Evolutionary conservation across 2,329 filamentous ascomycete genomes (phyloP).

Genomic region (Colletotrichum siamense): DNA sequence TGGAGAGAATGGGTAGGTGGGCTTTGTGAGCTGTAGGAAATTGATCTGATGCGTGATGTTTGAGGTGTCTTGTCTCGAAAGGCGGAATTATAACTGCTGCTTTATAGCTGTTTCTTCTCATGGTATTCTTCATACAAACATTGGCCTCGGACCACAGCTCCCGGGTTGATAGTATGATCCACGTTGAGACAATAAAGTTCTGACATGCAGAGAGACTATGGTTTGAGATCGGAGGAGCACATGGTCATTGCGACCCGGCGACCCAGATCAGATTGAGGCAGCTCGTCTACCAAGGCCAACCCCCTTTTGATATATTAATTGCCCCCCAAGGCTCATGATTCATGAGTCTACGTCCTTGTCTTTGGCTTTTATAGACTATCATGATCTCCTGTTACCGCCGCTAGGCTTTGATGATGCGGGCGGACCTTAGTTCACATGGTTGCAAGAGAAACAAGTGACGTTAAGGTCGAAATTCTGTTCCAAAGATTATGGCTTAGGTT

Average conservation of each 20-base stretch:
- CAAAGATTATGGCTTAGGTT: neutral
- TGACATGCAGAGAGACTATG: neutral
- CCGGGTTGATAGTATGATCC: neutral
- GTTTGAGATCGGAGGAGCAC: neutral
- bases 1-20: too few relatives aligned
- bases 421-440: neutral
- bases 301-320: neutral
- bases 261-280: neutral
- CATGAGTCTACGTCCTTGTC: neutral
- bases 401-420: neutral
- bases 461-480: neutral
- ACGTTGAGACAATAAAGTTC: neutral
- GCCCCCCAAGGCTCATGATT: neutral
- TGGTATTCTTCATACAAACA: neutral
- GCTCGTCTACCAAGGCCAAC: neutral
- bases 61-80: neutral
- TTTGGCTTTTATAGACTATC: neutral
- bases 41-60: neutral
- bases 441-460: neutral
- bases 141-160: rapidly evolving
- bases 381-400: neutral
- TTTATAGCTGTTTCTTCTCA: neutral
- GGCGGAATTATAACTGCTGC: rapidly evolving
- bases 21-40: neutral
- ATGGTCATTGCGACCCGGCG: neutral